Evolutionary conservation across 805 yeast species (phyloP), one percentile per base, ranked within the genome.

Genomic region (Metschnikowia drakensbergensis): DNA sequence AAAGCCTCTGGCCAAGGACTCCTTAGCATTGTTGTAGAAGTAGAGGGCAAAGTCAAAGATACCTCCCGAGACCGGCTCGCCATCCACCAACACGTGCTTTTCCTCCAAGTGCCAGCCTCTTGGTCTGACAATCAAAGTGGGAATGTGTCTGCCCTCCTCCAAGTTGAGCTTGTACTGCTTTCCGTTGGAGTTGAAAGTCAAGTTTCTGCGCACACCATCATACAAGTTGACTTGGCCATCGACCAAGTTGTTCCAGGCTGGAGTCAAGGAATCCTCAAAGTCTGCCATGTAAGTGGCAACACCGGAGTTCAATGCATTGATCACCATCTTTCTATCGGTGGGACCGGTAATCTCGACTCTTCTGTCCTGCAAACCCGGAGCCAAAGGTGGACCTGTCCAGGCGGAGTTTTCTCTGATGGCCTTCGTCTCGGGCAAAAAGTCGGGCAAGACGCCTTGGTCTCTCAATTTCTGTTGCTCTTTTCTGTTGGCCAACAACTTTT

Each of bases 61-160:
- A 32, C 90, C 87, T 28, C 88, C 94, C 50, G 84, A 75, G 41
- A 86, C 81, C 45, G 91, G 89, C 66, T 83, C 88, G 50, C 83
- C 86, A 62, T 84, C 91, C 50, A 86, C 80, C 44, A 75, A 60
- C 42, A 86, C 73, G 62, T 86, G 95, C 64, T 78, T 76, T 64
- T 86, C 95, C 32, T 74, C 82, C 79, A 86, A 76, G 66, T 86
- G 95, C 91, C 92, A 86, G 44, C 95, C 94, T 73, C 95, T 79
- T 62, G 95, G 95, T 73, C 95, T 80, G 48, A 86, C 90, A 64
- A 86, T 84, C 64, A 86, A 70, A 38, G 90, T 86, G 52, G 92
- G 92, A 45, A 84, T 74, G 61, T 83, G 83, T 64, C 77, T 75
- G 47, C 75, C 77, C 48, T 73, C 73, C 51, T 71, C 72, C 59